A percentile compares a stretch with the other conserved stretches of the same genome.
These are phyloP conservation scores for Botrytis hyacinthi DNA, from an alignment of 2,329 filamentous ascomycete species.

Conservation along the genomic window DNA sequence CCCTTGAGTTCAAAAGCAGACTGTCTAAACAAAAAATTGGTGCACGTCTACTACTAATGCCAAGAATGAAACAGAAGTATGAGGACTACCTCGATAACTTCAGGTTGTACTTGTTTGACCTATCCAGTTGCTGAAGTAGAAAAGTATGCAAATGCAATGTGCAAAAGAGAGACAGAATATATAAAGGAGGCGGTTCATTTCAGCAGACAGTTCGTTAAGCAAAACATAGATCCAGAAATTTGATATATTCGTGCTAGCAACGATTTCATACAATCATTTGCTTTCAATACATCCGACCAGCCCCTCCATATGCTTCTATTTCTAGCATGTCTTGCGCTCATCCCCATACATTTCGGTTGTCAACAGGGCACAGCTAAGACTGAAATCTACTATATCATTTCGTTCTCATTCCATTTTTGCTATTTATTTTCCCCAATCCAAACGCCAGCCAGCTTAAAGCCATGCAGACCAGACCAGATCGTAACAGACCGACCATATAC, in stretches of 20 bases:
- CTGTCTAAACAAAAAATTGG: neutral
- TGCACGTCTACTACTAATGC: neutral
- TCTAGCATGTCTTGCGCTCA: neutral
- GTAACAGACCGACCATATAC: constrained; percentile 8
- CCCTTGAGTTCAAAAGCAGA: neutral
- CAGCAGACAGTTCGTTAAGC: neutral
- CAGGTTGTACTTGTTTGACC: neutral
- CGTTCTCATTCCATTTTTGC: constrained; percentile 17
- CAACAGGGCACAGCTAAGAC: neutral
- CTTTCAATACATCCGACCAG: neutral
- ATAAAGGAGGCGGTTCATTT: neutral
- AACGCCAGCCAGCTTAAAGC: constrained; percentile 19
- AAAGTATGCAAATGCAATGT: neutral
- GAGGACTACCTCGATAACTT: neutral
- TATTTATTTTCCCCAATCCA: constrained; percentile 20
- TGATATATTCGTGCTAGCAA: neutral
- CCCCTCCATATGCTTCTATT: neutral
- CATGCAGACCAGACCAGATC: constrained; percentile 20
- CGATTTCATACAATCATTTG: neutral
- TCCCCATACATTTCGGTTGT: neutral
- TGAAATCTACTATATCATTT: constrained; percentile 13
- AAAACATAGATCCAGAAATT: neutral
- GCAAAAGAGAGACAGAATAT: neutral
- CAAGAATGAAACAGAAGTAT: neutral
- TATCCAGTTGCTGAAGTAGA: no score